Evolutionary conservation across 1,139 yeast species (phyloP).

Genomic region (Kurtzmaniella quercitrusa): DNA sequence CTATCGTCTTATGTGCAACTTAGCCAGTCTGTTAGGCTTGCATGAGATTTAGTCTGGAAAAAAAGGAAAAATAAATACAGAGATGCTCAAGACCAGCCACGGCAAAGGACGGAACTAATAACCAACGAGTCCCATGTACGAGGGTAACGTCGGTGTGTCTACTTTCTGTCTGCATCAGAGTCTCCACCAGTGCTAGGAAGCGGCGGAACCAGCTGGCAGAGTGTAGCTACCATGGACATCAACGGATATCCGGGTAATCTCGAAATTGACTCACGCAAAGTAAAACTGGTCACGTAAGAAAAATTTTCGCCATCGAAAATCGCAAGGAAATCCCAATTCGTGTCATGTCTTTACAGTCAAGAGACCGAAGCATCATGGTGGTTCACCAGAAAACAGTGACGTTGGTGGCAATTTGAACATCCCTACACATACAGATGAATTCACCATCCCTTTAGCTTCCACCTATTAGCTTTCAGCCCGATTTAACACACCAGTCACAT

Average conservation of each 20-base stretch:
- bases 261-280: neutral
- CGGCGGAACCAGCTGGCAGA: neutral
- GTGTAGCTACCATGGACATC: neutral
- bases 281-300: conserved; percentile 1
- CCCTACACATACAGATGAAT: no score
- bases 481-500: no score
- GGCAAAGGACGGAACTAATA: neutral
- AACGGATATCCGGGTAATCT: neutral
- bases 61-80: neutral
- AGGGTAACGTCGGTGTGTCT: no score
- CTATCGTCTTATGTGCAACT: neutral
- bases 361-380: neutral
- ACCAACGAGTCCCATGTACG: no score
- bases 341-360: neutral
- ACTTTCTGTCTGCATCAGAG: no score
- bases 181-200: no score
- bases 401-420: no score
- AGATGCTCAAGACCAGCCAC: neutral
- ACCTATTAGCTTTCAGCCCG: no score
- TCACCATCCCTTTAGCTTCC: no score
- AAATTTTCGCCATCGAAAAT: neutral
- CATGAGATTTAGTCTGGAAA: neutral
- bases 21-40: neutral
- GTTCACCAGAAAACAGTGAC: no score
- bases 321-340: neutral